Conservation (phyloP, 176 grass and related monocot genomes). For the Paspalum vaginatum region DNA sequence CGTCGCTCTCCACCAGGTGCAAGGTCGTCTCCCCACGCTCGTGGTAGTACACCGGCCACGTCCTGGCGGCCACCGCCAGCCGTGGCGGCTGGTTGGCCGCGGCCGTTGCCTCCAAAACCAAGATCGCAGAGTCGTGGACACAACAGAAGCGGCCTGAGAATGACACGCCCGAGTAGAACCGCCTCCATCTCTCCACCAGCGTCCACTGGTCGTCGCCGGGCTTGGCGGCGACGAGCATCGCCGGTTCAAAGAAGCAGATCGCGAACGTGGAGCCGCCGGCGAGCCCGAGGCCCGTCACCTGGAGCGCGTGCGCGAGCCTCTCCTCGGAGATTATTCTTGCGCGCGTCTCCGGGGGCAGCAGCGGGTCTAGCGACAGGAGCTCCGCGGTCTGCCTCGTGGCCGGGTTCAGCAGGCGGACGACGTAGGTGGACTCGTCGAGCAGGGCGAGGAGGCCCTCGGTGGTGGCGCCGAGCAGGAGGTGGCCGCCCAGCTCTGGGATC, state of each 20-base stretch:
- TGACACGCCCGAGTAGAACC: background rate
- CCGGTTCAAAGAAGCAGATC: background rate
- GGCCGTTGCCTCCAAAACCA: background rate
- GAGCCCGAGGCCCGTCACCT: background rate
- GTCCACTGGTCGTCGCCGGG: background rate
- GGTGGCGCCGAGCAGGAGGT: background rate
- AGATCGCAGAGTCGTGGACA: no score
- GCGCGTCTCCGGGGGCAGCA: background rate
- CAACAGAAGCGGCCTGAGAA: constrained; percentile 24
- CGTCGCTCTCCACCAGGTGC: constrained; percentile 1
- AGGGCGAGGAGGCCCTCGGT: constrained; percentile 28
- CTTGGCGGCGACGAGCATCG: background rate
- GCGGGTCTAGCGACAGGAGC: background rate
- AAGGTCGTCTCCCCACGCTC: background rate
- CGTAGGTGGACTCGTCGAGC: background rate
- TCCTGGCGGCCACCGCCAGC: background rate
- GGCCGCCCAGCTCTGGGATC: constrained; percentile 18
- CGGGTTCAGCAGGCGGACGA: constrained; percentile 10
- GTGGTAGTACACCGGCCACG: background rate
- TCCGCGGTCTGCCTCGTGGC: background rate
- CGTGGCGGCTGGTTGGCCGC: no score
- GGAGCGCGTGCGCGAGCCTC: background rate
- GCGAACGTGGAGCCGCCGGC: background rate
- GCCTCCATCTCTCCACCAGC: background rate
- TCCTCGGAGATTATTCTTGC: accelerated